phyloP scores from a whole-genome alignment of 176 grass and related monocot species.

The Otatea glauca region DNA sequence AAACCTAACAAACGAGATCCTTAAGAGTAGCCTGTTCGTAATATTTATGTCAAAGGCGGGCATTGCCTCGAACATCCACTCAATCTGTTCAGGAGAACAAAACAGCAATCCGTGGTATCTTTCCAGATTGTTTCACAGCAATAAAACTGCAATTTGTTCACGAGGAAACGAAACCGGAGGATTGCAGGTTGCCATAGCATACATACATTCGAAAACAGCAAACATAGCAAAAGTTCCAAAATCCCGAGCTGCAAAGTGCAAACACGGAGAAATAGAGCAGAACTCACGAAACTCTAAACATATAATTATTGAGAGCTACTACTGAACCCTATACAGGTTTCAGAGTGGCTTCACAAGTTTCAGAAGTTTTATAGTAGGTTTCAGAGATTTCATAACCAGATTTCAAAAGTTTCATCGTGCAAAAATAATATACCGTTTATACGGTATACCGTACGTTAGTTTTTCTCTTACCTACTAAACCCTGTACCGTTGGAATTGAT shows the following conservation, averaged over 20 bases:
- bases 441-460: no score
- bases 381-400: no score
- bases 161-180: not conserved
- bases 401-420: no score
- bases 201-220: not conserved
- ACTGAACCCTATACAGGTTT: no score
- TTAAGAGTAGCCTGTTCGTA: not conserved
- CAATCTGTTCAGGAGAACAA: not conserved
- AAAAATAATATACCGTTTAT: no score
- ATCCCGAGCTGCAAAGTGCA: no score
- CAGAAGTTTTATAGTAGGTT: no score
- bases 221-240: not conserved
- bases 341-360: no score
- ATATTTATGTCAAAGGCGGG: not conserved
- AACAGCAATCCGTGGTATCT: not conserved
- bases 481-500: no score
- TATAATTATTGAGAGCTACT: constrained; percentile 26
- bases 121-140: not conserved
- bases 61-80: not conserved
- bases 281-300: not conserved
- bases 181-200: not conserved
- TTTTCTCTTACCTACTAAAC: no score
- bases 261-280: not conserved
- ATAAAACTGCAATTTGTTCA: not conserved
- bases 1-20: not conserved